A percentile compares a stretch with the other conserved stretches of the same genome.
Conservation (phyloP, 2,329 filamentous ascomycete genomes). For the Monosporascus sp. region DNA sequence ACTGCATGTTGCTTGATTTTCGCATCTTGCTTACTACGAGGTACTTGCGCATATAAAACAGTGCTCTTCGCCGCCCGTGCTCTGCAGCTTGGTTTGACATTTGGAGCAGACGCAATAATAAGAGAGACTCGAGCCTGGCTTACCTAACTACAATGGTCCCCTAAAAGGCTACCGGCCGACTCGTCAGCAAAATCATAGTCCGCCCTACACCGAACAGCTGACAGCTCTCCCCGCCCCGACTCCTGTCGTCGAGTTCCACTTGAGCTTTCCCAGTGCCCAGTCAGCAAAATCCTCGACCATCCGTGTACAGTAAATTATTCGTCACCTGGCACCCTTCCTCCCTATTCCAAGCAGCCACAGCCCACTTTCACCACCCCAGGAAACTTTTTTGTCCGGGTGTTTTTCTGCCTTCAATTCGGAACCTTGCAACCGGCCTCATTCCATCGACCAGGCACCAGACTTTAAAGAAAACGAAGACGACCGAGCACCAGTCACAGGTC, state of each 20-base stretch:
- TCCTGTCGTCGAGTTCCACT: neutral
- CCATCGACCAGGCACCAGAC: too few species aligned
- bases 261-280: neutral
- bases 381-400: neutral
- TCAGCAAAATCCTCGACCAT: too few species aligned
- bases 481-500: too few species aligned
- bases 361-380: neutral
- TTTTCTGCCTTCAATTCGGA: too few species aligned
- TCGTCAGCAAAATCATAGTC: neutral
- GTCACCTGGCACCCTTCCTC: too few species aligned
- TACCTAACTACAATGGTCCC: neutral
- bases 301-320: too few species aligned
- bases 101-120: neutral
- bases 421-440: too few species aligned
- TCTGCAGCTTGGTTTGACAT: neutral
- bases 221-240: neutral
- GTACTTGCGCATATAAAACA: neutral
- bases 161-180: neutral
- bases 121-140: neutral
- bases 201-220: neutral
- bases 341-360: neutral
- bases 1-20: neutral
- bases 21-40: neutral
- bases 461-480: too few species aligned
- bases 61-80: neutral